A percentile compares a stretch with the other conserved stretches of the same genome.
These are phyloP conservation scores for Lolium perenne DNA, from an alignment of 176 grass and related monocot genomes.

Conservation along the genomic window DNA sequence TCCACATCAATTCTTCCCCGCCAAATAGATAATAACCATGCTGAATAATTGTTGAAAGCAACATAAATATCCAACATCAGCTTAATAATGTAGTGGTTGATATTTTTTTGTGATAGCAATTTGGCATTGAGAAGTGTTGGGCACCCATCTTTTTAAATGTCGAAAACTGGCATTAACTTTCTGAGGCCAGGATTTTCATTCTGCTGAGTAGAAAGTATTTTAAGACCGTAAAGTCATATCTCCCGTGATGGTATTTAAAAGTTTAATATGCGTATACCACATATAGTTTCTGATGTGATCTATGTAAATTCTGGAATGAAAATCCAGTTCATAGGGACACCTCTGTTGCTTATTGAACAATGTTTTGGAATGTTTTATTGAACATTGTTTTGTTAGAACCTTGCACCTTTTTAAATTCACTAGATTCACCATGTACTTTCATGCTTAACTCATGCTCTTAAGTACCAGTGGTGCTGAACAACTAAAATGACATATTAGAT, in stretches of 20 bases:
- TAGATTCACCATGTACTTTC: neutral
- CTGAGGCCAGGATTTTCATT: too few species aligned
- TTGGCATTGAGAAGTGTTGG: neutral
- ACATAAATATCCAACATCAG: neutral
- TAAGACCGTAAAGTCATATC: neutral
- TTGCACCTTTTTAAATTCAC: neutral
- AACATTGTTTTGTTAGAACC: neutral
- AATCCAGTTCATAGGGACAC: neutral
- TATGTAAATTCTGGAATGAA: neutral
- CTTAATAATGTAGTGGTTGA: neutral
- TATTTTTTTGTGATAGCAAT: conserved; percentile 9
- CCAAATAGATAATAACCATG: conserved; percentile 9
- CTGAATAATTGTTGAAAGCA: neutral
- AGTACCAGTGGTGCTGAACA: neutral
- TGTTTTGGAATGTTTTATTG: neutral
- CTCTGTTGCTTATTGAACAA: neutral
- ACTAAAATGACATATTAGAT: neutral
- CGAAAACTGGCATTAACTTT: too few species aligned
- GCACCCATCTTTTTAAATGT: neutral
- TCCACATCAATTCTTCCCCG: neutral
- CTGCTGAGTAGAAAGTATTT: neutral
- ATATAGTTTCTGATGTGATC: neutral
- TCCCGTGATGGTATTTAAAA: neutral
- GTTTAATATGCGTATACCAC: neutral
- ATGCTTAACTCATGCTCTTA: conserved; percentile 12